phyloP scores from a whole-genome alignment of 1,139 yeast species.

The Yamadazyma triangularis region DNA sequence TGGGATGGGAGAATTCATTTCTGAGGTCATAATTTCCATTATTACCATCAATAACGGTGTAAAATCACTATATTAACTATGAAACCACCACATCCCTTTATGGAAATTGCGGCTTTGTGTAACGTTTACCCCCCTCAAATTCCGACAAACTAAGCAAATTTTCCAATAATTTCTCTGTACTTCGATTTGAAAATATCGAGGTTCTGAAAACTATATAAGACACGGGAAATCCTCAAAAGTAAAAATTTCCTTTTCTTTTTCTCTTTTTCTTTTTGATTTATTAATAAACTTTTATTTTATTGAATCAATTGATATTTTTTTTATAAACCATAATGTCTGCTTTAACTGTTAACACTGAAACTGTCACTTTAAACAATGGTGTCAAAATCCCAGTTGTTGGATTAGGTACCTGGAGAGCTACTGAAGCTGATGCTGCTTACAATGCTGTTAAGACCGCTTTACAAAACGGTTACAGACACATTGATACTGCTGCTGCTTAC shows the following conservation, averaged over 20 bases:
- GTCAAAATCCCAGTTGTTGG: constrained; percentile 64
- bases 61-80: no score
- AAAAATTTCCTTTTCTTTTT: neutral
- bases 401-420: constrained; percentile 74
- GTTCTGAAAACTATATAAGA: no score
- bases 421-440: constrained; percentile 51
- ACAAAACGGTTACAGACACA: constrained; percentile 70
- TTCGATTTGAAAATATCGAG: no score
- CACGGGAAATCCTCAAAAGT: no score
- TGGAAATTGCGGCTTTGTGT: neutral
- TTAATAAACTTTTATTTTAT: no score
- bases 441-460: constrained; percentile 61
- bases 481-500: constrained; percentile 75
- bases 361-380: constrained; percentile 59
- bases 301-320: no score
- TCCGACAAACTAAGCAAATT: neutral
- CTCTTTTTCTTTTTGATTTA: no score
- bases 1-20: no score
- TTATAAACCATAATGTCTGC: constrained; percentile 8
- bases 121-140: neutral
- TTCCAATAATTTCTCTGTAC: no score
- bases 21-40: no score
- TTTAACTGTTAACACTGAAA: constrained; percentile 15
- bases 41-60: no score
- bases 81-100: no score